phyloP scores from a whole-genome alignment of 257 asterid species.

The Anisodus acutangulus region DNA sequence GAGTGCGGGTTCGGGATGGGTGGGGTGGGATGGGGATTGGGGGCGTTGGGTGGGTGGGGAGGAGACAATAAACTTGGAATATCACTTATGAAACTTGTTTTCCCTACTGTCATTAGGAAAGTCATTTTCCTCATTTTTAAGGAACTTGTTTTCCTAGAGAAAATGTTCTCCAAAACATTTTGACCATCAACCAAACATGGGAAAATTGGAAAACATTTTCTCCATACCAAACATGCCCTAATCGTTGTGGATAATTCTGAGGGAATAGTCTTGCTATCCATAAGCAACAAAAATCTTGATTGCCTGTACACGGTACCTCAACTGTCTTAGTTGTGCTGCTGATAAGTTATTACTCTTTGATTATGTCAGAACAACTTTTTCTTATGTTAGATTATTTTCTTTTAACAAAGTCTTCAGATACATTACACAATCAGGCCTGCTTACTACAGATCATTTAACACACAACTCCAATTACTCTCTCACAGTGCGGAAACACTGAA shows the following conservation, averaged over 20 bases:
- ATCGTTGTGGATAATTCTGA: background rate
- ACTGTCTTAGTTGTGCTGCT: slow-evolving; percentile 13
- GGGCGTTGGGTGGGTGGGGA: no score
- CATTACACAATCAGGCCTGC: background rate
- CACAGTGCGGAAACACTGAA: background rate
- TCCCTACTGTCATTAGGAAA: no score
- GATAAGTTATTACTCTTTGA: slow-evolving; percentile 16
- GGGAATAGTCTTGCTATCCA: slow-evolving; percentile 2
- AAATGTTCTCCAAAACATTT: no score
- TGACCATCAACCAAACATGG: no score
- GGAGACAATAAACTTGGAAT: no score
- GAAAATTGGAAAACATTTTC: no score
- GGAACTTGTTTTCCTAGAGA: no score
- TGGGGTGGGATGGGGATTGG: no score
- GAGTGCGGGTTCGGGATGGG: no score
- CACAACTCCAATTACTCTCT: background rate
- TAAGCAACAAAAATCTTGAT: background rate
- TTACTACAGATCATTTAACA: background rate
- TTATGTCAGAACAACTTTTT: background rate
- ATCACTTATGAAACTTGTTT: no score
- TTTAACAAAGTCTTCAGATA: background rate
- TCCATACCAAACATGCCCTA: no score
- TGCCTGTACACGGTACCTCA: background rate
- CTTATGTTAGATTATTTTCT: background rate
- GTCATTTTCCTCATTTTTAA: no score